These are phyloP conservation scores for Guyanaporus albipodus DNA, from an alignment of 768 basidiomycete genomes.

Conservation along the genomic window DNA sequence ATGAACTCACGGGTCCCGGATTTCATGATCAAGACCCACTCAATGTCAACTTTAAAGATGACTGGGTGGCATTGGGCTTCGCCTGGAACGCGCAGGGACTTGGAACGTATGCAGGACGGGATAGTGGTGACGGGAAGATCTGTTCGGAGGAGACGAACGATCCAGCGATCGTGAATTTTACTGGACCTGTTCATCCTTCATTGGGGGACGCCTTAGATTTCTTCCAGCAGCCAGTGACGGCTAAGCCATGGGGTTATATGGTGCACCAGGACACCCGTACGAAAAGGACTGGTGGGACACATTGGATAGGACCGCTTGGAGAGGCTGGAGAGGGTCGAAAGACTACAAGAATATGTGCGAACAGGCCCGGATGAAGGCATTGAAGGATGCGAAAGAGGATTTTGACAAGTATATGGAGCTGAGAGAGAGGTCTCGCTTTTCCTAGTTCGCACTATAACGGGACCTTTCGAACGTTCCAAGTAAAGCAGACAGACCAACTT, in stretches of 20 bases:
- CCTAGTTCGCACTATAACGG: no score
- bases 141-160: constrained; percentile 35
- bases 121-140: constrained; percentile 33
- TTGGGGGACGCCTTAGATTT: constrained; percentile 45
- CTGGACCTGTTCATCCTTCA: constrained; percentile 49
- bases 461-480: no score
- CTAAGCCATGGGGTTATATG: constrained; percentile 58
- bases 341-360: constrained; percentile 19
- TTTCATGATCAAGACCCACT: constrained; percentile 50
- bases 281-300: constrained; percentile 44
- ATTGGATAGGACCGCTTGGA: constrained; percentile 44
- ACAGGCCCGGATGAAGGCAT: constrained; percentile 6
- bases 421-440: no score
- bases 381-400: constrained; percentile 7
- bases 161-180: constrained; percentile 53
- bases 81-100: constrained; percentile 57
- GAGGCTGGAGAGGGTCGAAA: constrained; percentile 26
- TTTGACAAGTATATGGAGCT: no score
- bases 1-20: constrained; percentile 26
- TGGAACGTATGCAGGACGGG: constrained; percentile 45
- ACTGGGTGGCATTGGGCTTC: constrained; percentile 40
- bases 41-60: constrained; percentile 41
- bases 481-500: no score
- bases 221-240: constrained; percentile 47
- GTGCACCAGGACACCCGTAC: constrained; percentile 50